These are phyloP conservation scores for Pseudonitzschia pungens DNA, from an alignment of 108 stramenopile species.

Conservation along the genomic window DNA sequence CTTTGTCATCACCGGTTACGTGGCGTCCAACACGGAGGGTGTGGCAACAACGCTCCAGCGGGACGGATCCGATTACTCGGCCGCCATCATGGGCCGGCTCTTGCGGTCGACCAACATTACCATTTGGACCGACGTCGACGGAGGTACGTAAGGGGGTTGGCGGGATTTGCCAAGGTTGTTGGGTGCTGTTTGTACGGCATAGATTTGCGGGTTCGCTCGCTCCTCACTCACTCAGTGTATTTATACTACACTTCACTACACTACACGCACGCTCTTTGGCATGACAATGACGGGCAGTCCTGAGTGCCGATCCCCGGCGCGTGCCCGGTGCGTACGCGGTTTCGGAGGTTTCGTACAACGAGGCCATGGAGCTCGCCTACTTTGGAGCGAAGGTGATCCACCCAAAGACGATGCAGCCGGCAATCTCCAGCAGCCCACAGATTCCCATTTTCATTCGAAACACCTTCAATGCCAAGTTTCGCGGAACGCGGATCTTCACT, in stretches of 20 bases:
- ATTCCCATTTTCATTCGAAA: constrained; percentile 91
- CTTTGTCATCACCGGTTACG: constrained; percentile 91
- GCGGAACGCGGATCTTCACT: constrained; percentile 78
- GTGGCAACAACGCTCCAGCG: constrained; percentile 86
- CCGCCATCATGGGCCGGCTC: constrained; percentile 85
- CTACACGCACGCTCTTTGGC: too few species aligned
- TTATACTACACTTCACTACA: too few species aligned
- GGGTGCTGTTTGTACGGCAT: too few species aligned
- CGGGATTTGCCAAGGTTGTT: too few species aligned
- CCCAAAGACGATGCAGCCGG: constrained; percentile 88
- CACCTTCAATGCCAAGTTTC: constrained; percentile 80
- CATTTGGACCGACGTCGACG: constrained; percentile 92
- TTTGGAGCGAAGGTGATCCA: constrained; percentile 94
- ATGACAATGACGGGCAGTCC: constrained; percentile 4
- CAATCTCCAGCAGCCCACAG: constrained; percentile 57
- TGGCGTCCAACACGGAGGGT: constrained; percentile 83
- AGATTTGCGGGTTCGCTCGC: too few species aligned
- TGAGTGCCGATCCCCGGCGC: constrained; percentile 83
- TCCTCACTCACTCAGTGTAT: too few species aligned
- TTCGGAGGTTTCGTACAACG: constrained; percentile 79
- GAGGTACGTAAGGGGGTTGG: too few species aligned
- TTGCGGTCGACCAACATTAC: constrained; percentile 65
- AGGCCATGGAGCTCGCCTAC: constrained; percentile 93
- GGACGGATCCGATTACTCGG: constrained; percentile 89
- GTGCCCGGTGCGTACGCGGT: constrained; percentile 76